Conservation (phyloP, 2,329 filamentous ascomycete species). For the Paecilomyces formosus region DNA sequence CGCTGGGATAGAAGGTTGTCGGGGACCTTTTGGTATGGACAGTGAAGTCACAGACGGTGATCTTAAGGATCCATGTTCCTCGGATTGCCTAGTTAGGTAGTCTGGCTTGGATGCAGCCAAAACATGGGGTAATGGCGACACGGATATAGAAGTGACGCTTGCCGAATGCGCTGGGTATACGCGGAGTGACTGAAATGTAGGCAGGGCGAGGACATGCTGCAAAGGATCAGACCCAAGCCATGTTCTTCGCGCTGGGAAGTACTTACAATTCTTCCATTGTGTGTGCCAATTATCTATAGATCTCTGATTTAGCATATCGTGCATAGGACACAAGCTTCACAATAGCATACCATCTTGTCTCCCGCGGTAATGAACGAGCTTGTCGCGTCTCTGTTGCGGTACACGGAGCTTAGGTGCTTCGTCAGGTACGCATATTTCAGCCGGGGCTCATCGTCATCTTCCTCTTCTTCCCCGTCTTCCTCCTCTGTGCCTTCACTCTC, state of each 20-base stretch:
- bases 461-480: slow-evolving; percentile 61
- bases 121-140: slow-evolving; percentile 75
- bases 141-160: slow-evolving; percentile 80
- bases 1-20: slow-evolving; percentile 48
- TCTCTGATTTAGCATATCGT: slow-evolving; percentile 23
- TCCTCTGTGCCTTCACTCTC: slow-evolving; percentile 16
- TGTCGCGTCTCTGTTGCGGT: slow-evolving; percentile 91
- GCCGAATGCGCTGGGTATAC: slow-evolving; percentile 90
- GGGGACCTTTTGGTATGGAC: slow-evolving; percentile 16
- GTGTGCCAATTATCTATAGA: slow-evolving; percentile 75
- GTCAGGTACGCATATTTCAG: slow-evolving; percentile 90
- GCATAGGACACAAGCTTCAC: slow-evolving; percentile 2
- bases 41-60: slow-evolving; percentile 23
- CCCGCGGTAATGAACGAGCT: slow-evolving; percentile 84
- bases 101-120: slow-evolving; percentile 36
- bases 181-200: slow-evolving; percentile 70
- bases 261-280: slow-evolving; percentile 91
- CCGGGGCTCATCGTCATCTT: slow-evolving; percentile 87
- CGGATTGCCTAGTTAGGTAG: slow-evolving; percentile 22
- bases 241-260: not conserved
- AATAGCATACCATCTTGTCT: slow-evolving; percentile 78
- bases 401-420: slow-evolving; percentile 68
- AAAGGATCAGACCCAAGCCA: slow-evolving; percentile 9
- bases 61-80: slow-evolving; percentile 17
- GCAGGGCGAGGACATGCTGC: slow-evolving; percentile 78